A percentile compares a stretch with the other conserved stretches of the same genome.
These are phyloP conservation scores for Buxus sempervirens DNA, from an alignment of 164 flowering plant genomes.

Conservation along the genomic window DNA sequence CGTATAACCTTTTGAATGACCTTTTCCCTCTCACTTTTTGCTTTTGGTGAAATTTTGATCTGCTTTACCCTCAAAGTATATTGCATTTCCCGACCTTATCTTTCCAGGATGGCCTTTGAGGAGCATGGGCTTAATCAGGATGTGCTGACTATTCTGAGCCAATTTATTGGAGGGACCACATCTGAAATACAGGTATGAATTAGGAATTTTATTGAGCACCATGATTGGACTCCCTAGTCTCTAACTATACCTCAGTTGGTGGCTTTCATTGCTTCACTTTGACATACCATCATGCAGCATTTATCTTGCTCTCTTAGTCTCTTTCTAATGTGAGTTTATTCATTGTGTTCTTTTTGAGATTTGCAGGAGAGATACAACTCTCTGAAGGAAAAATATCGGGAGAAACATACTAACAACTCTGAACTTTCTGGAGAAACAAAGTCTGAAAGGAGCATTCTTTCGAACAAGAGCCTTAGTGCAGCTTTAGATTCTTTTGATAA, in stretches of 20 bases:
- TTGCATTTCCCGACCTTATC: slow-evolving; percentile 12
- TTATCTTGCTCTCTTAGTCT: neutral
- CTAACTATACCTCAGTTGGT: slow-evolving; percentile 1
- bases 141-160: slow-evolving; percentile 49
- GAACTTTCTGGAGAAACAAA: slow-evolving; percentile 31
- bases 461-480: slow-evolving; percentile 71
- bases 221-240: slow-evolving; percentile 2
- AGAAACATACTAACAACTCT: slow-evolving; percentile 17
- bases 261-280: neutral
- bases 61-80: neutral
- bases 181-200: slow-evolving; percentile 64
- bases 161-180: slow-evolving; percentile 51
- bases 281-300: neutral
- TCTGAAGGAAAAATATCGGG: slow-evolving; percentile 43
- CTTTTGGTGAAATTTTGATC: neutral
- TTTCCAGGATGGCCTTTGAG: slow-evolving; percentile 59
- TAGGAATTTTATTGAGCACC: neutral
- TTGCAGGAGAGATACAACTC: slow-evolving; percentile 65
- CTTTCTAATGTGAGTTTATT: too few relatives aligned
- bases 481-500: slow-evolving; percentile 94
- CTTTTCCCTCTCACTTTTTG: too few relatives aligned
- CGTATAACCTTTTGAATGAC: too few relatives aligned
- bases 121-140: slow-evolving; percentile 67
- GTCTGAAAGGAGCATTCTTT: slow-evolving; percentile 30
- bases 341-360: slow-evolving; percentile 1